These are phyloP conservation scores for Copromyces sp. DNA, from an alignment of 495 filamentous ascomycete species.

Conservation along the genomic window DNA sequence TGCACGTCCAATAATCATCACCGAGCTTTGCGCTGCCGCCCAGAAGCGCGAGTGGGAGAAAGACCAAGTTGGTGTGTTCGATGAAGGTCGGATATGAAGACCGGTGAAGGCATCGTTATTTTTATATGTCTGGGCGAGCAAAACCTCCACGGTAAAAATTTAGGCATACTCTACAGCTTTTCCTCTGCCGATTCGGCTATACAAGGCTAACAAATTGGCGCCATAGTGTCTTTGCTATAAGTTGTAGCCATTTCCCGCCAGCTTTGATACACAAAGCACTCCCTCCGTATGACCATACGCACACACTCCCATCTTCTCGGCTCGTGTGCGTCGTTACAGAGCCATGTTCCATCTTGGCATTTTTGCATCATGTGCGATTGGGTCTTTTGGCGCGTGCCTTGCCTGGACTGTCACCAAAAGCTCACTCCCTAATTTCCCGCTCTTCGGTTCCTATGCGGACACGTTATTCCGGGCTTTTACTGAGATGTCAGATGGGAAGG, in stretches of 20 bases:
- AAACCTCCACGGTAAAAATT: neutral
- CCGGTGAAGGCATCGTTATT: constrained; percentile 14
- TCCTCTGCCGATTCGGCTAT: neutral
- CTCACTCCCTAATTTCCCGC: neutral
- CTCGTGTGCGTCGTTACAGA: neutral
- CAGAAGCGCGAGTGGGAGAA: constrained; percentile 2
- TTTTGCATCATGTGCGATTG: neutral
- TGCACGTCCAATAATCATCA: neutral
- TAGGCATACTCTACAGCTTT: neutral
- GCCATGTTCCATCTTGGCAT: neutral
- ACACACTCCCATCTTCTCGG: neutral
- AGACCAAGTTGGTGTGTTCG: constrained; percentile 16
- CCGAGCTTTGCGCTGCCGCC: neutral
- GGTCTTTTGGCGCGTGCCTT: neutral
- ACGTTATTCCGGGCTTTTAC: neutral
- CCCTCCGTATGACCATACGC: neutral
- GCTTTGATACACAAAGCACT: neutral
- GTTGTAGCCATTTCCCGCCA: neutral
- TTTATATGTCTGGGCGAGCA: neutral
- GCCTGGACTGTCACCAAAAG: neutral
- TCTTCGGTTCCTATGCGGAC: neutral
- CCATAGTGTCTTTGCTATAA: neutral
- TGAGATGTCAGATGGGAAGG: neutral
- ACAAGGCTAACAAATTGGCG: neutral
- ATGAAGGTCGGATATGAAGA: constrained; percentile 14